Conservation (phyloP, 2,329 filamentous ascomycete species). For the Apiospora aurea region DNA sequence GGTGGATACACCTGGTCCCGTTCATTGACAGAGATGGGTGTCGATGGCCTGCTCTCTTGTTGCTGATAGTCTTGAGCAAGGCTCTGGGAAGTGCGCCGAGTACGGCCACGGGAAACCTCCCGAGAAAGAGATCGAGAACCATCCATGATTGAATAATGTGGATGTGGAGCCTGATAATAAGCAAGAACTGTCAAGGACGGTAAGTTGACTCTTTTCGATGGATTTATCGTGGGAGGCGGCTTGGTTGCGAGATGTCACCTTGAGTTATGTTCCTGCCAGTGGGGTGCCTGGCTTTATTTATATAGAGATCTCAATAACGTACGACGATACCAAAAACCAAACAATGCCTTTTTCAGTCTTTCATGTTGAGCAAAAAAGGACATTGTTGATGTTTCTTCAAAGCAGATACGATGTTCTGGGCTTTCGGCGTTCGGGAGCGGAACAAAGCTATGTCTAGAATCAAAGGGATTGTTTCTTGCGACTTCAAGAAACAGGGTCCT, state of each 20-base stretch:
- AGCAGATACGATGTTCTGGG: background rate
- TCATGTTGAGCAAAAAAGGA: background rate
- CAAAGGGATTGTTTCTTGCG: background rate
- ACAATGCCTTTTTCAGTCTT: background rate
- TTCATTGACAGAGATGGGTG: background rate
- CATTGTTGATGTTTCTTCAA: background rate
- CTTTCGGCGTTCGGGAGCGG: background rate
- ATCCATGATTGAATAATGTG: background rate
- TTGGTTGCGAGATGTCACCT: background rate
- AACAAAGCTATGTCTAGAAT: background rate
- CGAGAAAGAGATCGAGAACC: background rate
- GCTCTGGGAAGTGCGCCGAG: background rate
- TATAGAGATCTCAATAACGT: background rate
- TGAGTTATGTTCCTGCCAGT: background rate
- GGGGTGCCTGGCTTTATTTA: background rate
- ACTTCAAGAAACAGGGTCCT: background rate
- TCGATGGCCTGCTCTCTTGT: background rate
- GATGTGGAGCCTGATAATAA: background rate
- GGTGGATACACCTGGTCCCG: background rate
- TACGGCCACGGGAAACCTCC: background rate
- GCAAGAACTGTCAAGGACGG: background rate
- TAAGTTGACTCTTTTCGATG: background rate
- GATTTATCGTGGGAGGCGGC: background rate
- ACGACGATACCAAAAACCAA: background rate
- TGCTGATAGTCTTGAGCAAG: background rate